phyloP scores from a whole-genome alignment of 768 basidiomycete genomes.

The Cyclocybe aegerita region DNA sequence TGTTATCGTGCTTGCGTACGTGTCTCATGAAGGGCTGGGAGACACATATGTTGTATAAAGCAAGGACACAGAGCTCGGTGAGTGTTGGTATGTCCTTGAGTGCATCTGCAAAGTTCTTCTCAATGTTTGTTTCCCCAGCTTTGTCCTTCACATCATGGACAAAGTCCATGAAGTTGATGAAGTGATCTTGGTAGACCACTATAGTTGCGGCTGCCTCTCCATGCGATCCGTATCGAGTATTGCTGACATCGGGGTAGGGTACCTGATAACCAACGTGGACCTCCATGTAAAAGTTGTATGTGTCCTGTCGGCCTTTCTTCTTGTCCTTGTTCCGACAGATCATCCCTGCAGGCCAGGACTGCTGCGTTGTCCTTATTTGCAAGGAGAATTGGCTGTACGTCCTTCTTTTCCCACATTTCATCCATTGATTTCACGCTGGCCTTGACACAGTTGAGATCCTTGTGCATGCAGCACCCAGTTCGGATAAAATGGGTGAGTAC shows the following conservation, averaged over 20 bases:
- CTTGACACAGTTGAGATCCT: slow-evolving; percentile 14
- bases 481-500: slow-evolving; percentile 2
- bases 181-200: slow-evolving; percentile 6
- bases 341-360: neutral
- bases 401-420: slow-evolving; percentile 3
- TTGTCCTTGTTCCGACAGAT: slow-evolving; percentile 1
- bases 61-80: slow-evolving; percentile 22
- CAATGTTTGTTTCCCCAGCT: slow-evolving; percentile 21
- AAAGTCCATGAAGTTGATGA: slow-evolving; percentile 17
- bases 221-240: slow-evolving; percentile 17
- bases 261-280: neutral
- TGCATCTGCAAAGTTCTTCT: slow-evolving; percentile 21
- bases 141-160: slow-evolving; percentile 17
- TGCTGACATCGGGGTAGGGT: slow-evolving; percentile 20
- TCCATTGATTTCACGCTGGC: slow-evolving; percentile 13
- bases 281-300: slow-evolving; percentile 7
- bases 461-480: slow-evolving; percentile 15
- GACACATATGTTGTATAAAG: slow-evolving; percentile 17
- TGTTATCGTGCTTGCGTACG: slow-evolving; percentile 18
- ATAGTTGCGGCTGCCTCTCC: slow-evolving; percentile 14
- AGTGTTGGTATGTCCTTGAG: slow-evolving; percentile 23
- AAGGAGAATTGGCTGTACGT: slow-evolving; percentile 15
- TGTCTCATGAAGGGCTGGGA: slow-evolving; percentile 23
- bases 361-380: slow-evolving; percentile 24
- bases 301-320: neutral